Evolutionary conservation across 306 rosid species (phyloP), one percentile per base, ranked within the genome.

Genomic region (Cicer judaicum): DNA sequence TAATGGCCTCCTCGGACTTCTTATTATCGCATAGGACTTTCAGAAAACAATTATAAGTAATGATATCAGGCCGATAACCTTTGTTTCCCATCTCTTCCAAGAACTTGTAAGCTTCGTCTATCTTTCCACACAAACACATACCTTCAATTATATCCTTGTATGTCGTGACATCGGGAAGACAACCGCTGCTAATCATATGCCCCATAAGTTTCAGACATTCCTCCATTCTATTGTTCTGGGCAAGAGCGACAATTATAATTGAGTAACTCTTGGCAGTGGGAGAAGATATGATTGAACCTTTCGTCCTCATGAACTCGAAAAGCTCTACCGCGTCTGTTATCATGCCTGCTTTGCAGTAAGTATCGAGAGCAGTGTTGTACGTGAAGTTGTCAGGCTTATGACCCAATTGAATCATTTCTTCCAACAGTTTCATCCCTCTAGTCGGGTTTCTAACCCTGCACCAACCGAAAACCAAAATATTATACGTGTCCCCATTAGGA

Each of bases 11-110:
- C 48, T 86, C 87, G 2, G 88, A 83, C 66, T 88, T 83, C 72
- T 91, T 87, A 53, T 87, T 88, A 57, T 89, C 87, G 44, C 97
- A 91, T 34, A 93, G 96, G 29, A 93, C 96, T 87, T 87, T 87
- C 74, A 93, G 96, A 74, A 89, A 93, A 86, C 97, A 91, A 74
- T 93, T 93, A 84, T 87, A 91, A 46, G 97, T 89, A 57, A 91
- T 92, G 34, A 93, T 83, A 85, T 93, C 98, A 44, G 96, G 89
- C 6, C 89, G 96, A 78, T 91, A 93, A 77, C 97, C 97, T 82
- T 87, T 93, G 86, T 81, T 93, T 71, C 96, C 96, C 98, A 93
- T 93, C 94, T 88, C 96, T 61, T 89, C 89, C 77, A 93, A 80
- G 78, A 93, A 91, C 40, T 83, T 86, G 85, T 90, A 89, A 14